Base-by-base conservation (phyloP, 805 yeast genomes). In the Debaryomyces tyrocola region DNA sequence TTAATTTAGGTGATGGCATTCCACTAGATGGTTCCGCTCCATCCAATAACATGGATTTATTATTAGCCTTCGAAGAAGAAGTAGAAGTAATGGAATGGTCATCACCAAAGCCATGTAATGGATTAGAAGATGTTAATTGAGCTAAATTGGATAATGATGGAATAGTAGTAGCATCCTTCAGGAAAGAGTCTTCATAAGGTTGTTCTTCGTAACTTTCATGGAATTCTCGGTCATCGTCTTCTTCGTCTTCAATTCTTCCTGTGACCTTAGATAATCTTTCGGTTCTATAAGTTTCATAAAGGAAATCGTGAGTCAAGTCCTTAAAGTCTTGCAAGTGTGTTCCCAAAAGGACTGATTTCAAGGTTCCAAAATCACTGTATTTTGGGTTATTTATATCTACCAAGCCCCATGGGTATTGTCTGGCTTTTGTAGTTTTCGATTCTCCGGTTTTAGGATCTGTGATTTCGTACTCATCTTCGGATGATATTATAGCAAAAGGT, bases 311-410 rank as follows among this genome's bases (percentile, higher is more conserved):
- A 24, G 95, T 88, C 48, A 86, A 73, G 58, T 87, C 95, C 67
- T 87, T 86, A 59, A 87, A 80, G 58, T 87, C 94, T 61, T 83
- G 86, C 54, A 87, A 70, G 62, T 89, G 96, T n/a, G 91, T 80
- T 6, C 95, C 95, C 59, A 88, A 80, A 35, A 88, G 63, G 2
- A 87, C 92, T 40, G 84, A 78, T 52, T 85, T 82, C 57, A 88
- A 69, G 14, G 79, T 60, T 7, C 82, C 66, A 60, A 82, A 81
- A 57, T 82, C 86, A 34, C 80, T 72, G 55, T 67, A 68, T 39
- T 66, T 69, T 15, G 83, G 73, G 59, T 82, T 77, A 58, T 73
- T 73, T 46, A 80, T 78, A 58, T 80, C 83, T 43, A 80, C 75
- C 37, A 71, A 51, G 8, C 92, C 92, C 94, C 94, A 87, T 27